These are phyloP conservation scores for Saccharomycopsis amapae DNA, from an alignment of 805 yeast species.

Conservation along the genomic window DNA sequence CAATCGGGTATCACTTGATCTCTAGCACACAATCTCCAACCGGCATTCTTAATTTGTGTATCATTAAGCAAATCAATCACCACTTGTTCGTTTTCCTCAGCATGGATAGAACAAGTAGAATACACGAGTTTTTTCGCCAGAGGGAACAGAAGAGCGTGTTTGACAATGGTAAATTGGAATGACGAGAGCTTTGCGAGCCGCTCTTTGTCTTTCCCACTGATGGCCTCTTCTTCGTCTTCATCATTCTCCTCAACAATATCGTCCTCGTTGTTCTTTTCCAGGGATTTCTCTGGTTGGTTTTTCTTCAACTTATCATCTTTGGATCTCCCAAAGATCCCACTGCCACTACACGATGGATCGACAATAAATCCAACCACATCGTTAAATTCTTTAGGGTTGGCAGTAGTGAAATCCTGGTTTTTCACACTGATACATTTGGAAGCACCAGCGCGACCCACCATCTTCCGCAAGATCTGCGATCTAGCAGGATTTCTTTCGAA, in stretches of 20 bases:
- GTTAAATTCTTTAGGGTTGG: constrained; percentile 50
- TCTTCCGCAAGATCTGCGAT: constrained; percentile 58
- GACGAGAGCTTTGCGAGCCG: constrained; percentile 69
- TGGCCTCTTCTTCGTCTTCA: constrained; percentile 14
- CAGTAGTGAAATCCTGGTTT: constrained; percentile 55
- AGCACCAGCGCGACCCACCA: constrained; percentile 77
- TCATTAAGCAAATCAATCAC: constrained; percentile 73
- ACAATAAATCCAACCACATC: constrained; percentile 76
- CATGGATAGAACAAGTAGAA: constrained; percentile 92
- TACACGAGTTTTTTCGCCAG: constrained; percentile 72
- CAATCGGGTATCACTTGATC: constrained; percentile 70
- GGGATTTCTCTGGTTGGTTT: constrained; percentile 27
- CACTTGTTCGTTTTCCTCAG: constrained; percentile 90
- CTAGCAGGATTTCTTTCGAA: constrained; percentile 81
- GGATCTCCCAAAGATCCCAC: constrained; percentile 93
- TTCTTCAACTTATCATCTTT: constrained; percentile 41
- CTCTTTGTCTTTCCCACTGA: constrained; percentile 26
- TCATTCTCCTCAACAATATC: constrained; percentile 21
- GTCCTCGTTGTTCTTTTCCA: constrained; percentile 36
- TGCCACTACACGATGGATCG: constrained; percentile 97
- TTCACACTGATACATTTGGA: constrained; percentile 35
- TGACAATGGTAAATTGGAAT: constrained; percentile 82
- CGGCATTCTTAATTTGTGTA: constrained; percentile 49
- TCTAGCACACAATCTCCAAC: constrained; percentile 69
- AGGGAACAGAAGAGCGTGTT: constrained; percentile 83